Conservation (phyloP, 345 rosid genomes). For the Fremontodendron californicum region DNA sequence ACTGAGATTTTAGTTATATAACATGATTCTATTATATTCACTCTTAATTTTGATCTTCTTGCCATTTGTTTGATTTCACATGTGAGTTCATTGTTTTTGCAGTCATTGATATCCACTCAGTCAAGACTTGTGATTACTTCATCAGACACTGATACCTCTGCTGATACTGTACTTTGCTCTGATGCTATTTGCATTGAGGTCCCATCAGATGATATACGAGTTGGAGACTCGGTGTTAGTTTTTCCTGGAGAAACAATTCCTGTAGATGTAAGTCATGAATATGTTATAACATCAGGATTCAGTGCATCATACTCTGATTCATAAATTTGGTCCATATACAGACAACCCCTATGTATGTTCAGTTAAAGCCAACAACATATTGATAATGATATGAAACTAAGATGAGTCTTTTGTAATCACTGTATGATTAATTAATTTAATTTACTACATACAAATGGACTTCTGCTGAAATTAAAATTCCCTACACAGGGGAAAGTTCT, state of each 20-base stretch:
- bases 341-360: background rate
- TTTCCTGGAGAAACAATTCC: conserved; percentile 96
- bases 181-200: conserved; percentile 83
- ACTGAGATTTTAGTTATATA: background rate
- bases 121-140: conserved; percentile 86
- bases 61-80: conserved; percentile 3
- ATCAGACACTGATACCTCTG: conserved; percentile 50
- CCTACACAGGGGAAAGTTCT: conserved; percentile 65
- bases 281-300: background rate
- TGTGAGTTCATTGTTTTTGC: conserved; percentile 34
- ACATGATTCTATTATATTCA: background rate
- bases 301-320: background rate
- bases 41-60: background rate
- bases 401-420: background rate
- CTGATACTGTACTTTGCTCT: conserved; percentile 62
- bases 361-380: background rate
- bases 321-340: background rate
- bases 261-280: conserved; percentile 65
- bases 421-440: background rate
- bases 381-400: conserved; percentile 1
- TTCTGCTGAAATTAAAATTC: conserved; percentile 17
- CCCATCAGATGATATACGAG: conserved; percentile 80
- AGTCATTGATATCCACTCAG: conserved; percentile 83
- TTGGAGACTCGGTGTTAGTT: conserved; percentile 80
- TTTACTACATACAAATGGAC: conserved; percentile 7